These are phyloP conservation scores for Beauveria medogensis DNA, from an alignment of 2,329 filamentous ascomycete species.

Conservation along the genomic window DNA sequence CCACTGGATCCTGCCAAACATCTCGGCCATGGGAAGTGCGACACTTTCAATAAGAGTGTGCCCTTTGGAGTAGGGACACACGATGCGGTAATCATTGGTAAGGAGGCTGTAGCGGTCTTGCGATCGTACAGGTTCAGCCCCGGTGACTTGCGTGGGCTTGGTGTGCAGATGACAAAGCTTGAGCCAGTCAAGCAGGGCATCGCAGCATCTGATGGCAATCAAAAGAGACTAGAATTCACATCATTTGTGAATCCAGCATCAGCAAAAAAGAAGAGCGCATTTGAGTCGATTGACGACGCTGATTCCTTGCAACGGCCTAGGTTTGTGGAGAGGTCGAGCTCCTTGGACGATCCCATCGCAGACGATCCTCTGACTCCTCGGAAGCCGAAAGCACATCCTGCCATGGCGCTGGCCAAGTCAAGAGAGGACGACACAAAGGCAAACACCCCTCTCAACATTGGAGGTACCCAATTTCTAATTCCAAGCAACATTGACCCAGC, in stretches of 20 bases:
- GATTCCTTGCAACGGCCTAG: conserved; percentile 28
- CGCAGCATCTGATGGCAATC: conserved; percentile 61
- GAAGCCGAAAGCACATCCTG: conserved; percentile 46
- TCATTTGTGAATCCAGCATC: conserved; percentile 33
- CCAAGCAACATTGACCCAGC: conserved; percentile 73
- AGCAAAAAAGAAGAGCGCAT: conserved; percentile 30
- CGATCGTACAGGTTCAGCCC: conserved; percentile 76
- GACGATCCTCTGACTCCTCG: conserved; percentile 46
- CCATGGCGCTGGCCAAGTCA: conserved; percentile 41
- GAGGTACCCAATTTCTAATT: conserved; percentile 86
- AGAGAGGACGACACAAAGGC: conserved; percentile 45
- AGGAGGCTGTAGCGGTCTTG: conserved; percentile 78
- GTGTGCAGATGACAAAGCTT: conserved; percentile 87
- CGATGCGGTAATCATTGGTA: conserved; percentile 59
- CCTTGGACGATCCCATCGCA: conserved; percentile 43
- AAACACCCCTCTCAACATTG: conserved; percentile 64
- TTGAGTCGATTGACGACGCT: conserved; percentile 45
- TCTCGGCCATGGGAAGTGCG: conserved; percentile 89
- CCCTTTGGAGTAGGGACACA: conserved; percentile 80
- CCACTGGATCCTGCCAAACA: conserved; percentile 89
- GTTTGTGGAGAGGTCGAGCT: conserved; percentile 20
- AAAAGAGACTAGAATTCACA: conserved; percentile 70
- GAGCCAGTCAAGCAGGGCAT: conserved; percentile 61
- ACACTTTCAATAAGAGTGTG: conserved; percentile 84
- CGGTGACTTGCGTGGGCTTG: conserved; percentile 86